Evolutionary conservation across 176 grass and related monocot genomes (phyloP).

Genomic region (Eleusine coracana): DNA sequence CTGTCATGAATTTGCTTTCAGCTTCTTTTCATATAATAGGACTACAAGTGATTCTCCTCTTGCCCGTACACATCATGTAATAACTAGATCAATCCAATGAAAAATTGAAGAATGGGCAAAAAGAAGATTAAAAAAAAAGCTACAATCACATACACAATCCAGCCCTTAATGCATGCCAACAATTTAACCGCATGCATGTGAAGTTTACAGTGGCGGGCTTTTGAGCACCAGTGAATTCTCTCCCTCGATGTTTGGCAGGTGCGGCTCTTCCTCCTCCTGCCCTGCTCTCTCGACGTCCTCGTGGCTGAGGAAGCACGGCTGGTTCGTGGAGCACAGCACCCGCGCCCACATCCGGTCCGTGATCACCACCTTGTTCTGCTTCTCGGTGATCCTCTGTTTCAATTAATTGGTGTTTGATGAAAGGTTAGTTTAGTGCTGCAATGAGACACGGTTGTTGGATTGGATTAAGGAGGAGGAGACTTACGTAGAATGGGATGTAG

Average conservation of each 20-base stretch:
- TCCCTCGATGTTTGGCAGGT: constrained; percentile 45
- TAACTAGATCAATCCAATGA: no score
- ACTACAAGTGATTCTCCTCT: constrained; percentile 18
- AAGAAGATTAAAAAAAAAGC: constrained; percentile 2
- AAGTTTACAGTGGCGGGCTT: neutral
- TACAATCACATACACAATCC: constrained; percentile 2
- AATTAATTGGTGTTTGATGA: no score
- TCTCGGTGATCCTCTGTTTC: constrained; percentile 76
- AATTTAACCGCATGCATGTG: neutral
- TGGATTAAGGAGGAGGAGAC: neutral
- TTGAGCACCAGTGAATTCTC: constrained; percentile 40
- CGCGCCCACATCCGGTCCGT: constrained; percentile 90
- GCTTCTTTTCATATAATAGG: neutral
- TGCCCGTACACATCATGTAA: neutral
- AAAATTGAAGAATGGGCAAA: constrained; percentile 5
- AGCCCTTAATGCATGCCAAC: neutral
- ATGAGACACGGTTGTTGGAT: no score
- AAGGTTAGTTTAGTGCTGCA: no score
- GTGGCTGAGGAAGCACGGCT: constrained; percentile 77
- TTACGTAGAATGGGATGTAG: constrained; percentile 84
- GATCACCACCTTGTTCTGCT: constrained; percentile 89
- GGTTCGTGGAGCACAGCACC: constrained; percentile 86
- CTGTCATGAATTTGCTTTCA: no score
- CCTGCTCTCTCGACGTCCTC: constrained; percentile 58
- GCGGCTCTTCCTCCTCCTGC: constrained; percentile 39